Evolutionary conservation across 2,329 filamentous ascomycete genomes (phyloP).

Genomic region (Fusarium coffeatum): DNA sequence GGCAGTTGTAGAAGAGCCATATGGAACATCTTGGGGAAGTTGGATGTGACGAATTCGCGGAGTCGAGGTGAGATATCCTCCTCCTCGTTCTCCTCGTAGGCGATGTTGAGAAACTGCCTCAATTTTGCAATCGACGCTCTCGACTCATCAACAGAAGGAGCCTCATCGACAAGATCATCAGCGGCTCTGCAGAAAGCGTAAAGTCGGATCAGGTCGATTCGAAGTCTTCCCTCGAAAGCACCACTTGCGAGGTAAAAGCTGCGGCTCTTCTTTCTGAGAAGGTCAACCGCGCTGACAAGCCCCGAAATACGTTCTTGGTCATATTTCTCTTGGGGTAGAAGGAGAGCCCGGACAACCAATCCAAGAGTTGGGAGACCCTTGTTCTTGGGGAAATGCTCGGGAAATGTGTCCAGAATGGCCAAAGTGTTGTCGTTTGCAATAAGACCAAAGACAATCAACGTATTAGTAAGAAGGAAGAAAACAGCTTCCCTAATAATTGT

Average conservation of each 20-base stretch:
- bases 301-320: conserved; percentile 68
- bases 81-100: conserved; percentile 33
- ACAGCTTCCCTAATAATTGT: conserved; percentile 65
- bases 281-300: conserved; percentile 67
- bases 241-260: conserved; percentile 80
- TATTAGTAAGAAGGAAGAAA: conserved; percentile 79
- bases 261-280: conserved; percentile 72
- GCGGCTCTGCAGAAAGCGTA: conserved; percentile 81
- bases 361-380: conserved; percentile 60
- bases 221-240: conserved; percentile 73
- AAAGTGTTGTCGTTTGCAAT: conserved; percentile 76
- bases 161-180: conserved; percentile 78
- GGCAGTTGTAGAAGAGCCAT: conserved; percentile 71
- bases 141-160: conserved; percentile 63
- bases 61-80: conserved; percentile 4
- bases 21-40: conserved; percentile 64
- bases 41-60: conserved; percentile 54
- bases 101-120: conserved; percentile 65
- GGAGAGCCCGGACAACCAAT: conserved; percentile 64
- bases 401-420: conserved; percentile 73
- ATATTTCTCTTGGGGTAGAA: conserved; percentile 60
- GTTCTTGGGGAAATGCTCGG: conserved; percentile 64
- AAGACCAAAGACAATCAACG: conserved; percentile 75
- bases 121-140: conserved; percentile 69
- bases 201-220: conserved; percentile 74